Evolutionary conservation across 345 rosid genomes (phyloP).

Genomic region (Carallia pectinifolia): DNA sequence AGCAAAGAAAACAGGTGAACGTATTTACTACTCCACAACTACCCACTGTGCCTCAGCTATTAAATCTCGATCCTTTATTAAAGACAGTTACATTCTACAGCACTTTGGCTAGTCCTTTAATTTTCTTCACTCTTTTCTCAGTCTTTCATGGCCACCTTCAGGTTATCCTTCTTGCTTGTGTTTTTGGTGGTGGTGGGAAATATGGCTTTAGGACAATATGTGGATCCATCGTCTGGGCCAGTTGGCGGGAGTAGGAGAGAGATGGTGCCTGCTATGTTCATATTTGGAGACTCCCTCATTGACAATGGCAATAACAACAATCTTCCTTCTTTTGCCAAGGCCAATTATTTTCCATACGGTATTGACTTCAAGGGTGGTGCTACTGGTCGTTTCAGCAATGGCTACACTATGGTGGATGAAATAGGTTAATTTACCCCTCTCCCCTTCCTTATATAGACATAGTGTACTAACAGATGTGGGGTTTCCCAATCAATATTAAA

Average conservation of each 20-base stretch:
- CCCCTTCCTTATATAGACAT: not conserved
- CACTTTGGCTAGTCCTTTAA: not conserved
- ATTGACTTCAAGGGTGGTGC: constrained; percentile 94
- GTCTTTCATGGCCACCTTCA: not conserved
- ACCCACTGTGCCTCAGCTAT: constrained; percentile 8
- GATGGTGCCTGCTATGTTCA: constrained; percentile 82
- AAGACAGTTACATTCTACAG: not conserved
- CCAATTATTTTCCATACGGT: constrained; percentile 92
- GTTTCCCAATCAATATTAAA: not conserved
- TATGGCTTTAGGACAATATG: constrained; percentile 15
- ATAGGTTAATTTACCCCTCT: too few relatives aligned
- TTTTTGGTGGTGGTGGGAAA: not conserved
- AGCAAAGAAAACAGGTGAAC: constrained; percentile 6
- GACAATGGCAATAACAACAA: constrained; percentile 92
- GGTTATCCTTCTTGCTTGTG: not conserved
- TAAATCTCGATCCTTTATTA: too few relatives aligned
- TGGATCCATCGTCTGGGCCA: constrained; percentile 11
- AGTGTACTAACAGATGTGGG: not conserved
- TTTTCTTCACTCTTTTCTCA: not conserved
- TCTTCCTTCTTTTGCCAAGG: constrained; percentile 84
- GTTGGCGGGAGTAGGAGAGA: constrained; percentile 35
- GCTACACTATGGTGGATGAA: constrained; percentile 89
- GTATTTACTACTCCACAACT: constrained; percentile 17
- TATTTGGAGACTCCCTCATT: constrained; percentile 91
- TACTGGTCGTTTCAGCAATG: constrained; percentile 97